Base-by-base conservation (phyloP, 2,329 filamentous ascomycete species). In the Fusarium compactum region DNA sequence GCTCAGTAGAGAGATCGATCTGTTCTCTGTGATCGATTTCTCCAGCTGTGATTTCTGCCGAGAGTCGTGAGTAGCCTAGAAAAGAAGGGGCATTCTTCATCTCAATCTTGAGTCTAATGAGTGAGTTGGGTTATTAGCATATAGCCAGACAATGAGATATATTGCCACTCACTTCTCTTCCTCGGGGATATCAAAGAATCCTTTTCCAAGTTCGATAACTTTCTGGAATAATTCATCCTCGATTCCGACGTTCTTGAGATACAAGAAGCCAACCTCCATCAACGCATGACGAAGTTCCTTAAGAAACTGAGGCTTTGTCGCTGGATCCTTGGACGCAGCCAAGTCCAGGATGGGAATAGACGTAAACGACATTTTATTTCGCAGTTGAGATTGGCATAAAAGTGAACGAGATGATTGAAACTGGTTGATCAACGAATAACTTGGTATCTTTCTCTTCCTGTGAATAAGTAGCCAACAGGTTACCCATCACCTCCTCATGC, bases 261-360 rank as follows among this genome's bases (percentile, higher is more conserved):
- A 97, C 24, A 97, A 80, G 76, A 97, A 97, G 3, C 94, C 94
- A n/a, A 97, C 92, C 78, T 95, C 91, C 74, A 97, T 87, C 32
- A 97, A 82, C 0, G 93, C 92, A 79, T 92, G 84, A 18, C 92
- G 91, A 32, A 97, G 85, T 57, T 92, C 85, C 1, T 83, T 80
- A 0, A 97, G 86, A 74, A 97, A 96, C 32, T 82, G 82, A 4
- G 91, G 86, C 80, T 96, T 97, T 1, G 91, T 90, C 8, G 82
- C 82, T 20, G 88, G 85, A 71, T 89, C 81, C 69, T 85, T 83
- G 41, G 93, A 91, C 24, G 87, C 83, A 16, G 91, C 87, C 64
- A 97, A 86, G 77, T 95, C 92, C 38, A 97, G 85, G 55, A 96
- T 87, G 3, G 94, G 94, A 62, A 97, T 90, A 4, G 87, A 86